These are phyloP conservation scores for Hericium coralloides DNA, from an alignment of 768 basidiomycete species.

Conservation along the genomic window DNA sequence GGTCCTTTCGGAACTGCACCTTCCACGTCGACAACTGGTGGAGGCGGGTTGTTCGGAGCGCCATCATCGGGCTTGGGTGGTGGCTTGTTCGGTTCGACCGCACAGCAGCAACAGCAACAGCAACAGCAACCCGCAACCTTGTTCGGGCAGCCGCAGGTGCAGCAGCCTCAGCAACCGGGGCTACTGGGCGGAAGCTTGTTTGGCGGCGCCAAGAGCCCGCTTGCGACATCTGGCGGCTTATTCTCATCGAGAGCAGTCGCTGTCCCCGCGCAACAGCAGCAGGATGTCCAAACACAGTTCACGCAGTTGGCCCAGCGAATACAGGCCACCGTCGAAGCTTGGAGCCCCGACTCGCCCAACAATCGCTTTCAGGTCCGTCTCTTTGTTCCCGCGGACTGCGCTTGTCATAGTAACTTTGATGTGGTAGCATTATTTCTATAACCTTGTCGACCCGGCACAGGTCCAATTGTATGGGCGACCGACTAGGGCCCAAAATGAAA, in stretches of 20 bases:
- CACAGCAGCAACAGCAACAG: neutral
- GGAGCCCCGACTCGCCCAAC: conserved; percentile 57
- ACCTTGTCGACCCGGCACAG: conserved; percentile 64
- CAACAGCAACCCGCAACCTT: conserved; percentile 3
- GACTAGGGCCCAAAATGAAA: conserved; percentile 59
- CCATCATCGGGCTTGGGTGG: conserved; percentile 3
- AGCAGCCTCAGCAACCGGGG: conserved; percentile 7
- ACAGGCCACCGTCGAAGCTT: conserved; percentile 56
- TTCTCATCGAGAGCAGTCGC: conserved; percentile 22
- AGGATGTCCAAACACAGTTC: conserved; percentile 56
- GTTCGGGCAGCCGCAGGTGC: conserved; percentile 15
- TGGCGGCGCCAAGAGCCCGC: neutral
- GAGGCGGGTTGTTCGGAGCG: conserved; percentile 13
- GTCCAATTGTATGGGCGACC: conserved; percentile 65
- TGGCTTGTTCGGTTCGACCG: neutral
- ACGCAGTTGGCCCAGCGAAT: conserved; percentile 46
- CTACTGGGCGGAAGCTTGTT: conserved; percentile 15
- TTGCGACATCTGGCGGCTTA: conserved; percentile 19
- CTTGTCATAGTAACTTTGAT: neutral
- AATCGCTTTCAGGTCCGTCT: conserved; percentile 72
- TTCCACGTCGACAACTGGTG: conserved; percentile 1
- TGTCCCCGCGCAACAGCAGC: conserved; percentile 34
- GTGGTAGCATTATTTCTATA: conserved; percentile 72
- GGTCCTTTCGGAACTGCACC: conserved; percentile 16
- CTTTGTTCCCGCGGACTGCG: neutral